A percentile compares a stretch with the other conserved stretches of the same genome.
Conservation (phyloP, 352 stramenopile genomes). For the Globisporangium megalacanthum region DNA sequence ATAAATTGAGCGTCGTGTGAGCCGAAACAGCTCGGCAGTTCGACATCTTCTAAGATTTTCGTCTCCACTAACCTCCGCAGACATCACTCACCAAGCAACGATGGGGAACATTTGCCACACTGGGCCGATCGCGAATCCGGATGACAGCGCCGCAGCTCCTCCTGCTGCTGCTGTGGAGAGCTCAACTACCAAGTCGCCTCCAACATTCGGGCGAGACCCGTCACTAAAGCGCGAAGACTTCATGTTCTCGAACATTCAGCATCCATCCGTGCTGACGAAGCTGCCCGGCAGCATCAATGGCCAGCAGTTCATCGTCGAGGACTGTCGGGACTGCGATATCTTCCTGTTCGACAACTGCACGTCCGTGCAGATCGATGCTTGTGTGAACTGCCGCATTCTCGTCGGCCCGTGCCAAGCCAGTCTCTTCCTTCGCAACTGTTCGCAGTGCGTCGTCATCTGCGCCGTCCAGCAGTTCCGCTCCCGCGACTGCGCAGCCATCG, state of each 20-base stretch:
- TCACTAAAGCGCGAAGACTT: conserved; percentile 66
- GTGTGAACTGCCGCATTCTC: conserved; percentile 62
- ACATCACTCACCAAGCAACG: background rate
- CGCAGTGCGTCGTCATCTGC: conserved; percentile 52
- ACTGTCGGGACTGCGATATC: conserved; percentile 67
- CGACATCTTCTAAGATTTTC: too few species aligned
- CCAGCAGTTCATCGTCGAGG: conserved; percentile 78
- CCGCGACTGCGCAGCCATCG: conserved; percentile 54
- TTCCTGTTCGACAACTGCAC: conserved; percentile 74
- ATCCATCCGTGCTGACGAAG: conserved; percentile 39
- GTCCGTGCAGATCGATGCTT: conserved; percentile 74
- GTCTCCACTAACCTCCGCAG: too few species aligned
- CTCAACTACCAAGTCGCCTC: conserved; percentile 11
- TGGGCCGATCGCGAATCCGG: conserved; percentile 15
- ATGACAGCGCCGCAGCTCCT: background rate
- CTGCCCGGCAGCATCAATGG: conserved; percentile 58
- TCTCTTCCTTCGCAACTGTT: conserved; percentile 69
- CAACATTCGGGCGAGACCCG: conserved; percentile 56
- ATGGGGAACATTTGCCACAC: conserved; percentile 67
- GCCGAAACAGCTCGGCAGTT: too few species aligned
- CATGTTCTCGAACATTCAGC: conserved; percentile 46
- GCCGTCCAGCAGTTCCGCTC: conserved; percentile 71
- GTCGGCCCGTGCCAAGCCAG: conserved; percentile 62
- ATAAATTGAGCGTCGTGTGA: too few species aligned
- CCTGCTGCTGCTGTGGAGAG: background rate